phyloP scores from a whole-genome alignment of 2,329 filamentous ascomycete genomes.

The Dactylellina cionopaga region DNA sequence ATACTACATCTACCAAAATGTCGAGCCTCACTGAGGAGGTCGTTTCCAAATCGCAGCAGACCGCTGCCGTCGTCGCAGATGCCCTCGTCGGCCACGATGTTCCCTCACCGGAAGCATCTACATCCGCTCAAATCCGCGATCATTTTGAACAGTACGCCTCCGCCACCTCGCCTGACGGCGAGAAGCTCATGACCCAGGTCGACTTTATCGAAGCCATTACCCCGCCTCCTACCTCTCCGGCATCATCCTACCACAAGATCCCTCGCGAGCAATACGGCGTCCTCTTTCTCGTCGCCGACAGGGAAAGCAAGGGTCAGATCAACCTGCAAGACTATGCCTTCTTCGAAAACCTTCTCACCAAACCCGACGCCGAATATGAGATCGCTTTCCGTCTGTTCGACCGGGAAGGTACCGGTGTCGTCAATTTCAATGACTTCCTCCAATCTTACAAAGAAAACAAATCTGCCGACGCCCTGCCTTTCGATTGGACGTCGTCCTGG shows the following conservation, averaged over 20 bases:
- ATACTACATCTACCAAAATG: constrained; percentile 13
- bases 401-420: constrained; percentile 79
- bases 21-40: constrained; percentile 33
- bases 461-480: constrained; percentile 83
- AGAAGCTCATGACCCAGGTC: constrained; percentile 81
- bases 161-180: constrained; percentile 77
- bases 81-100: constrained; percentile 46
- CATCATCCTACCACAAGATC: constrained; percentile 91
- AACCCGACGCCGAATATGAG: constrained; percentile 97
- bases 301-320: constrained; percentile 76
- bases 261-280: constrained; percentile 94
- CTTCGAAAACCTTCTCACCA: constrained; percentile 91
- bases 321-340: constrained; percentile 86
- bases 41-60: constrained; percentile 39
- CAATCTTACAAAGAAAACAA: constrained; percentile 88
- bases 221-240: constrained; percentile 72
- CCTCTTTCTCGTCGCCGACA: constrained; percentile 90
- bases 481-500: constrained; percentile 98
- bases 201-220: constrained; percentile 92
- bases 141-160: constrained; percentile 79
- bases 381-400: constrained; percentile 98
- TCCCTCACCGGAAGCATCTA: constrained; percentile 6
- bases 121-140: constrained; percentile 75
- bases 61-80: constrained; percentile 37
- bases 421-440: constrained; percentile 90